Evolutionary conservation across 257 asterid genomes (phyloP), one percentile per base, ranked within the genome.

Genomic region (Penstemon barbatus): DNA sequence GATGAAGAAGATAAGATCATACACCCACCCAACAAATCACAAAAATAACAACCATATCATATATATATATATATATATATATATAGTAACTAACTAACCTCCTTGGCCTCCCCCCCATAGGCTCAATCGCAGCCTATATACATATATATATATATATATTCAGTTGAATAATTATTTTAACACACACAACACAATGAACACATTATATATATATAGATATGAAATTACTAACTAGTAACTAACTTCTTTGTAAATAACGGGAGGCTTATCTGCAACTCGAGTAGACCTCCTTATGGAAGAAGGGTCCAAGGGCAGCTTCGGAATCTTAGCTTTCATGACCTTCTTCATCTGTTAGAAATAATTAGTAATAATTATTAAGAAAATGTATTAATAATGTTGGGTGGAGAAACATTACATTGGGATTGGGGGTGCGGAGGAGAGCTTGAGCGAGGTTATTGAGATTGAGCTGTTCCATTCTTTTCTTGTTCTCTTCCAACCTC

Each of bases 321-420:
- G 85, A 7, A 44, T 61, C 69, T 38, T 75, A 3, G 86, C 75
- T 73, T 80, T 87, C 77, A 77, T n/a, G n/a, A n/a, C 79, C 68
- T 82, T 85, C 86, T 90, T 90, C 97, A 90, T 87, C 95, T 90
- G 71, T 25, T n/a, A n/a, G n/a, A n/a, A n/a, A n/a, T n/a, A n/a
- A n/a, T 15, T 15, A 15, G 0, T 15, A 15, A 15, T 0, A 15
- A 15, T 15, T 15, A 15, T 15, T 15, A 15, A 15, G 18, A 15
- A 15, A n/a, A n/a, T n/a, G n/a, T n/a, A n/a, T n/a, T n/a, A n/a
- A n/a, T n/a, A n/a, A n/a, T n/a, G n/a, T n/a, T n/a, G n/a, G n/a
- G n/a, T n/a, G n/a, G n/a, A n/a, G n/a, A n/a, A n/a, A n/a, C n/a
- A n/a, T n/a, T n/a, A n/a, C n/a, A n/a, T n/a, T n/a, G n/a, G n/a